phyloP scores from a whole-genome alignment of 2,329 filamentous ascomycete species.

The Fusarium mexicanum region DNA sequence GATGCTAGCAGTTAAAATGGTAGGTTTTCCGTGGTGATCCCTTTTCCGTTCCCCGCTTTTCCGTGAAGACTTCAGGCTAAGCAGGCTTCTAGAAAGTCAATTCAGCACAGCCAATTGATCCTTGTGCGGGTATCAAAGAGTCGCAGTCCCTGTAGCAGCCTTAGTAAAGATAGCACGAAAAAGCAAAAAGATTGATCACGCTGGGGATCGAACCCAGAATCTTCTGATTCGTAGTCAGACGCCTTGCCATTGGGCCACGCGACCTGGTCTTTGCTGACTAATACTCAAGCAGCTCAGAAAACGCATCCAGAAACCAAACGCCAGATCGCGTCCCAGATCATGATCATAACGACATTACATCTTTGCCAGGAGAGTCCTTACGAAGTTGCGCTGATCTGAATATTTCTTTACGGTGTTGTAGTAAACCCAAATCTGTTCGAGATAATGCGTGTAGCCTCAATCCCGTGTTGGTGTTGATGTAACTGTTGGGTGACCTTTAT shows the following conservation, averaged over 20 bases:
- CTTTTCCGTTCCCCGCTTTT: constrained; percentile 6
- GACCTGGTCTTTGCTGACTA: neutral
- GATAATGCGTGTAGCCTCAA: too few species aligned
- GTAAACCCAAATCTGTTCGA: too few species aligned
- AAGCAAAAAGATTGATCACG: constrained; percentile 20
- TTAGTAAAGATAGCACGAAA: too few species aligned
- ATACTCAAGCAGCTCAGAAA: neutral
- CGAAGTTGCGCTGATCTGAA: accelerated
- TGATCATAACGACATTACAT: neutral
- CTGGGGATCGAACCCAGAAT: constrained; percentile 36
- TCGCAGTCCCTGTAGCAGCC: too few species aligned
- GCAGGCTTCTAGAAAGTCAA: neutral
- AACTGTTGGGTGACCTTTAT: too few species aligned
- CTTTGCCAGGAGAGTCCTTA: accelerated
- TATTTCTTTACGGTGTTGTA: accelerated
- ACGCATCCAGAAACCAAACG: accelerated
- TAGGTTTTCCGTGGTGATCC: constrained; percentile 4
- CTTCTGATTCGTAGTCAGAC: constrained; percentile 37
- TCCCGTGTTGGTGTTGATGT: too few species aligned
- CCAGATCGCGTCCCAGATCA: accelerated
- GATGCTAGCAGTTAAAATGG: neutral
- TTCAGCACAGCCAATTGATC: neutral
- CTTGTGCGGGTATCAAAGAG: neutral
- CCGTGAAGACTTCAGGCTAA: constrained; percentile 4
- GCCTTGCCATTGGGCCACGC: constrained; percentile 34